phyloP scores from a whole-genome alignment of 306 rosid genomes.

The Casuarina glauca region DNA sequence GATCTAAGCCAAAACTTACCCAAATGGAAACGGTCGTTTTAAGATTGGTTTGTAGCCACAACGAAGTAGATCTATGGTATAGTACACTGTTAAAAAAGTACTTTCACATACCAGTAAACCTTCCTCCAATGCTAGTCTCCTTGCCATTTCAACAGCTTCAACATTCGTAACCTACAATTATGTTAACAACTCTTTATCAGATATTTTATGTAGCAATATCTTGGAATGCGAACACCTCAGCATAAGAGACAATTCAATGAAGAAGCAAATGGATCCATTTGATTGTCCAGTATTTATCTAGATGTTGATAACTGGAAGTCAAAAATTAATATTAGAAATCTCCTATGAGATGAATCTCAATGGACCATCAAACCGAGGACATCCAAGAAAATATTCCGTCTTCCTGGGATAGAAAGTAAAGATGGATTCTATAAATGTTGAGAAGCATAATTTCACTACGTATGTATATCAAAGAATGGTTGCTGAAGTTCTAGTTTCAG shows the following conservation, averaged over 20 bases:
- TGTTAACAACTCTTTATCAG: slow-evolving; percentile 12
- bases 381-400: background rate
- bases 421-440: background rate
- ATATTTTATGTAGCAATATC: background rate
- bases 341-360: background rate
- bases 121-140: slow-evolving; percentile 88
- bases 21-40: background rate
- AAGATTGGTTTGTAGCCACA: background rate
- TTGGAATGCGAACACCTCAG: slow-evolving; percentile 21
- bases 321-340: background rate
- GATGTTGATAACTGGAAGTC: background rate
- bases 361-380: background rate
- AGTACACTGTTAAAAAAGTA: slow-evolving; percentile 17
- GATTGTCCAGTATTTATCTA: background rate
- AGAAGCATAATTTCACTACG: too few relatives aligned
- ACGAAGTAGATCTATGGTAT: background rate
- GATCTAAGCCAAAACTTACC: background rate
- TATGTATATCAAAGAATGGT: too few relatives aligned
- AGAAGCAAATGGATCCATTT: slow-evolving; percentile 10
- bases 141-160: slow-evolving; percentile 91
- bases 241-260: slow-evolving; percentile 1
- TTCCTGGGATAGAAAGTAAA: background rate
- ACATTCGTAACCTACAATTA: slow-evolving; percentile 64
- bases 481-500: too few relatives aligned
- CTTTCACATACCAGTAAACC: slow-evolving; percentile 71